These are phyloP conservation scores for Microdochium bolleyi DNA, from an alignment of 2,329 filamentous ascomycete genomes.

Conservation along the genomic window DNA sequence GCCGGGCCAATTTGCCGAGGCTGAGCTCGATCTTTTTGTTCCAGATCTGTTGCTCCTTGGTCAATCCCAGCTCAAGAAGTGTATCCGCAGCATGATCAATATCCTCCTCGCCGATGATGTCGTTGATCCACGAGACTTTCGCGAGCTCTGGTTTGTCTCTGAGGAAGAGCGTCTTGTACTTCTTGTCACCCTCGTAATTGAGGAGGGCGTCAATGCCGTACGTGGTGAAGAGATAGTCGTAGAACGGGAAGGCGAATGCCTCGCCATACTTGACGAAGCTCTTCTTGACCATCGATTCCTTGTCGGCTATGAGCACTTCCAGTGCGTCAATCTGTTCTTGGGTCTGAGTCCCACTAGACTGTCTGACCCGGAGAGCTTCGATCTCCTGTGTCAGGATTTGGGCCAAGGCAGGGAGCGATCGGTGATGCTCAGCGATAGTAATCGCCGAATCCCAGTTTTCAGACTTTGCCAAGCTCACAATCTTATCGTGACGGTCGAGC, in stretches of 20 bases:
- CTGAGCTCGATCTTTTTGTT: conserved; percentile 90
- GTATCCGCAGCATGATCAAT: conserved; percentile 65
- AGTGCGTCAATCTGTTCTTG: conserved; percentile 27
- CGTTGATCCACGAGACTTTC: conserved; percentile 91
- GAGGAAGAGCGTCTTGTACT: conserved; percentile 71
- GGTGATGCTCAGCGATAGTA: conserved; percentile 50
- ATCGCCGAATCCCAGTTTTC: conserved; percentile 51
- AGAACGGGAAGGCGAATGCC: conserved; percentile 68
- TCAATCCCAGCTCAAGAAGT: conserved; percentile 61
- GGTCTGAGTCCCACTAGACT: conserved; percentile 20
- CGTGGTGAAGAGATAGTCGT: conserved; percentile 65
- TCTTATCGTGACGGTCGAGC: conserved; percentile 41
- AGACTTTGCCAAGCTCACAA: conserved; percentile 43
- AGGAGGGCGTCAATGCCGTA: conserved; percentile 62
- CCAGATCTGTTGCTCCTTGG: conserved; percentile 75
- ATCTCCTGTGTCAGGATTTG: conserved; percentile 48
- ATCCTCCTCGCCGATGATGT: conserved; percentile 69
- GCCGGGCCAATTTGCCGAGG: conserved; percentile 70
- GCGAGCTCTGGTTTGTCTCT: conserved; percentile 63
- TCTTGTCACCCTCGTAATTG: conserved; percentile 60
- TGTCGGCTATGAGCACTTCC: conserved; percentile 34
- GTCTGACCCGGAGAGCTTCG: conserved; percentile 27
- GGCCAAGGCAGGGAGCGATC: conserved; percentile 46
- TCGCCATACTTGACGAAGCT: conserved; percentile 59
- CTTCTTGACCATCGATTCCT: conserved; percentile 36